A percentile compares a stretch with the other conserved stretches of the same genome.
phyloP scores from a whole-genome alignment of 176 grass and related monocot species.

The Avena eriantha region DNA sequence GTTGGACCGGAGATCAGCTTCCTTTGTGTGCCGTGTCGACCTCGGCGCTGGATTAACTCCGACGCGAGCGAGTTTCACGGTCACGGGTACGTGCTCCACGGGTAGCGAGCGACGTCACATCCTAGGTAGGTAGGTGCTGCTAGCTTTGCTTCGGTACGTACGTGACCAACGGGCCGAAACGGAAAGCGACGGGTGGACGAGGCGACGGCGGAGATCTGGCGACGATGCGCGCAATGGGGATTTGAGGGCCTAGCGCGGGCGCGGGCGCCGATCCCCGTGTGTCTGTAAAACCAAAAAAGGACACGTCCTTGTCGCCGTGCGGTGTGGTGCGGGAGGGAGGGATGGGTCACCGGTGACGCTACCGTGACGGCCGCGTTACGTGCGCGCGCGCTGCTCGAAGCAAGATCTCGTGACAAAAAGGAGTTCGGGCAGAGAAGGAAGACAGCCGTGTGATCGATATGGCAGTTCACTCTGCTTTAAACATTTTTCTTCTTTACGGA shows the following conservation, averaged over 20 bases:
- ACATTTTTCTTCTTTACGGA: neutral
- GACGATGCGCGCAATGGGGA: neutral
- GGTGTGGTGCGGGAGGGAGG: neutral
- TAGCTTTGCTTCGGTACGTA: no score
- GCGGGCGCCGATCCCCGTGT: neutral
- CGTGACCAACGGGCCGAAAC: neutral
- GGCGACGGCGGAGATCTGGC: neutral
- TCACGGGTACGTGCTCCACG: neutral
- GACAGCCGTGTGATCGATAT: neutral
- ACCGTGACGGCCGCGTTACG: constrained; percentile 33
- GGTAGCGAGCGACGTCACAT: neutral
- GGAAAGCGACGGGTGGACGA: neutral
- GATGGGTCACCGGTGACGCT: constrained; percentile 23
- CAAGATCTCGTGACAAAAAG: neutral
- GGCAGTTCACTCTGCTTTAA: neutral
- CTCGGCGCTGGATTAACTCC: neutral
- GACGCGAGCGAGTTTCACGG: neutral
- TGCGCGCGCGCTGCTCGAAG: neutral
- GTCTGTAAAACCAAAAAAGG: neutral
- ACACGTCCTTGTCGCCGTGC: neutral
- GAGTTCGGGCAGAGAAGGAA: neutral
- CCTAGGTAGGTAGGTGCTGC: neutral
- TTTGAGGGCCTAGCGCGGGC: neutral
- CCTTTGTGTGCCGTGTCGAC: neutral
- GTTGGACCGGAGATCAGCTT: neutral